Conservation (phyloP, 1,284 basidiomycete genomes). For the Tylopilus sp. region DNA sequence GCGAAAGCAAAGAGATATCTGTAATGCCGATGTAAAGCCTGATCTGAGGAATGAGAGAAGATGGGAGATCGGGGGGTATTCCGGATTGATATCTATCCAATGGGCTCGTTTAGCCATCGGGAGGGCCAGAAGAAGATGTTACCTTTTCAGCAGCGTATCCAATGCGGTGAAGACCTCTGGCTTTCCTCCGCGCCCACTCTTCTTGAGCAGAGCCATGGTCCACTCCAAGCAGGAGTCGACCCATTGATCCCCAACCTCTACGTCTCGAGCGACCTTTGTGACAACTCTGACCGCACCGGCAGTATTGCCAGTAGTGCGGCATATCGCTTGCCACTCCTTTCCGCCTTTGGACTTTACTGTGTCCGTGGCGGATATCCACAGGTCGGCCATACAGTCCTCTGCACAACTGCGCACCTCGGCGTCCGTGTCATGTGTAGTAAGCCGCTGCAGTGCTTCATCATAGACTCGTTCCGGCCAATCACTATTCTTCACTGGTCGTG, state of each 20-base stretch:
- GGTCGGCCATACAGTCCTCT: conserved; percentile 78
- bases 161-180: conserved; percentile 79
- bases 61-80: conserved; percentile 60
- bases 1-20: conserved; percentile 77
- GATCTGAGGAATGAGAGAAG: conserved; percentile 67
- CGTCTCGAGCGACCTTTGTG: conserved; percentile 65
- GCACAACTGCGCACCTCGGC: conserved; percentile 85
- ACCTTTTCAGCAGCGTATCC: conserved; percentile 70
- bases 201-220: conserved; percentile 73
- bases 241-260: conserved; percentile 71
- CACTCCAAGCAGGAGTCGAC: conserved; percentile 76
- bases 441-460: conserved; percentile 63
- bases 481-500: conserved; percentile 55
- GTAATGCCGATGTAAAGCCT: conserved; percentile 66
- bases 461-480: conserved; percentile 73
- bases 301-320: conserved; percentile 71
- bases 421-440: conserved; percentile 83
- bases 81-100: conserved; percentile 55
- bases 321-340: conserved; percentile 79
- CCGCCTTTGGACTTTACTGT: conserved; percentile 55
- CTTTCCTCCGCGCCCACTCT: conserved; percentile 77
- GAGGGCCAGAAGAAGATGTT: conserved; percentile 15
- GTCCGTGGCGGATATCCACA: conserved; percentile 85
- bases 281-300: conserved; percentile 72
- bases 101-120: conserved; percentile 11